Conservation (phyloP, 176 grass and related monocot genomes). For the Cenchrus americanus region DNA sequence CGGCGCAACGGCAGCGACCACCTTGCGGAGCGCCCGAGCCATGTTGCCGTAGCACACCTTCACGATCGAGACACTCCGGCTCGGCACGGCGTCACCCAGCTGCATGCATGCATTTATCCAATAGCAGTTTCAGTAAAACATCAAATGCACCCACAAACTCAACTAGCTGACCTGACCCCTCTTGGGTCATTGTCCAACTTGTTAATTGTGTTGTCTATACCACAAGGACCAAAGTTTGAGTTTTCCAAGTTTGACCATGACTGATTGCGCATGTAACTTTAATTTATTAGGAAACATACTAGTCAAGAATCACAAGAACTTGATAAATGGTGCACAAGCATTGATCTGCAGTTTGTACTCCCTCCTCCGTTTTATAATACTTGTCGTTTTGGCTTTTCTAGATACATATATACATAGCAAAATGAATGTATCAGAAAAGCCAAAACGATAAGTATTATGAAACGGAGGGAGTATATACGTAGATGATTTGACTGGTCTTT, state of each 20-base stretch:
- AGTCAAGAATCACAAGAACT: constrained; percentile 29
- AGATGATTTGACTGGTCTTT: constrained; percentile 10
- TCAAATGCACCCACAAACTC: constrained; percentile 7
- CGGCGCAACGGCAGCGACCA: constrained; percentile 55
- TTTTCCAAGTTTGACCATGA: constrained; percentile 33
- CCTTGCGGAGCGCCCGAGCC: constrained; percentile 48
- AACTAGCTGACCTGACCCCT: neutral
- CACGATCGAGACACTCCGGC: constrained; percentile 44
- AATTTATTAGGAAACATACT: constrained; percentile 16
- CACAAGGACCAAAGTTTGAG: constrained; percentile 9
- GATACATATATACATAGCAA: too few relatives aligned
- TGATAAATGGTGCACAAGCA: constrained; percentile 13
- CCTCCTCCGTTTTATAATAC: too few relatives aligned
- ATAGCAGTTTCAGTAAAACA: constrained; percentile 40
- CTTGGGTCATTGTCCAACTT: neutral
- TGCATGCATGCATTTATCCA: constrained; percentile 40
- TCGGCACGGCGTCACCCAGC: constrained; percentile 58
- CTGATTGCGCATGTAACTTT: neutral
- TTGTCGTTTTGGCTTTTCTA: too few relatives aligned
- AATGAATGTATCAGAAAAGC: too few relatives aligned
- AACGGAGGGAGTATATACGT: neutral
- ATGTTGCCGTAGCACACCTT: constrained; percentile 64
- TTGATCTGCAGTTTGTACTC: neutral
- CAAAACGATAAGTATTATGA: too few relatives aligned
- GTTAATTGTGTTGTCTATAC: constrained; percentile 1